Conservation (phyloP, 257 asterid genomes). For the Nicotiana paniculata region DNA sequence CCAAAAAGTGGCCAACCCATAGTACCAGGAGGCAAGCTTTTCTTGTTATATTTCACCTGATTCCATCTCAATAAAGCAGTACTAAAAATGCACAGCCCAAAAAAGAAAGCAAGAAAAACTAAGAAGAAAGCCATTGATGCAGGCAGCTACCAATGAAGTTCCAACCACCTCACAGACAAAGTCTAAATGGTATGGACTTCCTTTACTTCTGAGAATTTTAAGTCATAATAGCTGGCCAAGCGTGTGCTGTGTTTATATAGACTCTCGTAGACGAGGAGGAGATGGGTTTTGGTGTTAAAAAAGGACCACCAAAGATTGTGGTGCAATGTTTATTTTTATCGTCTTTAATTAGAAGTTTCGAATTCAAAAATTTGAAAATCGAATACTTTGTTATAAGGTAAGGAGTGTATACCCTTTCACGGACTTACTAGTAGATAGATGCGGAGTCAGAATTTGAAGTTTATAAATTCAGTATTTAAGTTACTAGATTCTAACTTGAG, state of each 20-base stretch:
- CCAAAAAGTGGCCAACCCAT: constrained; percentile 99
- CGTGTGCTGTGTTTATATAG: constrained; percentile 85
- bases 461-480: no score
- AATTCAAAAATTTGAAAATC: no score
- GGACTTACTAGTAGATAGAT: no score
- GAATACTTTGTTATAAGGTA: no score
- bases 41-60: constrained; percentile 66
- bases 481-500: no score
- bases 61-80: constrained; percentile 84
- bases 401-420: neutral
- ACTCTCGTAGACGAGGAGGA: constrained; percentile 6
- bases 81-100: constrained; percentile 62
- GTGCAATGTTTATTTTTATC: neutral
- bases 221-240: constrained; percentile 20
- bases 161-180: constrained; percentile 35
- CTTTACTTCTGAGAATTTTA: constrained; percentile 37
- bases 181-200: constrained; percentile 43
- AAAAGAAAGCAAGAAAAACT: constrained; percentile 41
- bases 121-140: constrained; percentile 59
- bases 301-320: neutral
- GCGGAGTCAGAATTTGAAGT: rapidly evolving
- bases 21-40: constrained; percentile 90
- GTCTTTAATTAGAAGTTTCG: neutral
- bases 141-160: constrained; percentile 27
- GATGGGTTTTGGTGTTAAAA: neutral